phyloP scores from a whole-genome alignment of 495 filamentous ascomycete species.

The Bombardia bombarda region DNA sequence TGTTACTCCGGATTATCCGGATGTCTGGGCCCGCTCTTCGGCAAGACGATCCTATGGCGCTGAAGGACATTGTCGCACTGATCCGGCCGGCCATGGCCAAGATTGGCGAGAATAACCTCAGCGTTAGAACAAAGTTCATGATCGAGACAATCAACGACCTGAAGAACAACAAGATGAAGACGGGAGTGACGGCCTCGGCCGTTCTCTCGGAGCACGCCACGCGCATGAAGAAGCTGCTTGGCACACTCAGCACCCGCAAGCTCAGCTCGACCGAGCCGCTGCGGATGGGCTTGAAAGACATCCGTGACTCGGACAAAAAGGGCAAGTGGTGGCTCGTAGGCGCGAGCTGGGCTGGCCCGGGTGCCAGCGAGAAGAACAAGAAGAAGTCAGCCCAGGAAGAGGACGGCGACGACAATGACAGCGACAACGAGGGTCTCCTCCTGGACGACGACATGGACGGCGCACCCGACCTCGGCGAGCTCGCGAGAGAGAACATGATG shows the following conservation, averaged over 20 bases:
- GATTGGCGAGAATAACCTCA: slow-evolving; percentile 60
- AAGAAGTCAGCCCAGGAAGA: slow-evolving; percentile 13
- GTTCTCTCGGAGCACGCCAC: slow-evolving; percentile 68
- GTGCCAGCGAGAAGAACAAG: slow-evolving; percentile 8
- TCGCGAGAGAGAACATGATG: slow-evolving; percentile 82
- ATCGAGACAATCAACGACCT: slow-evolving; percentile 91
- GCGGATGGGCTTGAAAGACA: slow-evolving; percentile 69
- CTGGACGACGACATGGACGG: slow-evolving; percentile 44
- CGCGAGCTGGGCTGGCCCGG: slow-evolving; percentile 67
- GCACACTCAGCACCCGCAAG: slow-evolving; percentile 59
- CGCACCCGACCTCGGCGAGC: slow-evolving; percentile 54
- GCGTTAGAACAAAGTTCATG: slow-evolving; percentile 94
- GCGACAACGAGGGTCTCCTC: slow-evolving; percentile 19
- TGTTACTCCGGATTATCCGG: slow-evolving; percentile 76
- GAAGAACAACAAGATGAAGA: slow-evolving; percentile 87
- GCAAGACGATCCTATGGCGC: slow-evolving; percentile 80
- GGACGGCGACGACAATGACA: slow-evolving; percentile 29
- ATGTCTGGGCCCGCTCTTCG: slow-evolving; percentile 75
- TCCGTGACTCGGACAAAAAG: slow-evolving; percentile 70
- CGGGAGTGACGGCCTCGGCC: slow-evolving; percentile 51
- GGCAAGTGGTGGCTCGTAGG: slow-evolving; percentile 99
- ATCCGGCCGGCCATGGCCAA: slow-evolving; percentile 64
- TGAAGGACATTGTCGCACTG: slow-evolving; percentile 82
- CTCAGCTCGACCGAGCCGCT: slow-evolving; percentile 74
- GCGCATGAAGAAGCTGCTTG: slow-evolving; percentile 75